Evolutionary conservation across 1,284 basidiomycete species (phyloP).

Genomic region (Pascua guehoae): DNA sequence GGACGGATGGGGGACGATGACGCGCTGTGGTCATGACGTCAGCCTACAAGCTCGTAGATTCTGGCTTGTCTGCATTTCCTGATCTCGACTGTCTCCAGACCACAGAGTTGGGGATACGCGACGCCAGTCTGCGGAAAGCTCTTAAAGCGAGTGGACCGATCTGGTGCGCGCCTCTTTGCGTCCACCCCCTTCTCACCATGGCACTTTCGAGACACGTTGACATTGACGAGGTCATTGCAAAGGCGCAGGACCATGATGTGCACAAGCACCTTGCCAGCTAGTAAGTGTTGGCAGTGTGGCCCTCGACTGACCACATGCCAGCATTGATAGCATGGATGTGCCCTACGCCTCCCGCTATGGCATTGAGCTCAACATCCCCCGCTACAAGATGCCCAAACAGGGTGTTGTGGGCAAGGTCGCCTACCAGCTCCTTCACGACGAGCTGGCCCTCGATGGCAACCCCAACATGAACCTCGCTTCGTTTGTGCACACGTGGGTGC

Average conservation of each 20-base stretch:
- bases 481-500: constrained; percentile 68
- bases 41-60: too few species aligned
- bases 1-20: too few species aligned
- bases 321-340: constrained; percentile 33
- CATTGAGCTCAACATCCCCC: constrained; percentile 41
- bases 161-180: too few species aligned
- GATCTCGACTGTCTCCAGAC: too few species aligned
- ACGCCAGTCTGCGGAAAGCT: too few species aligned
- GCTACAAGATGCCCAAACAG: constrained; percentile 47
- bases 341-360: constrained; percentile 44
- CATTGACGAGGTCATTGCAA: background rate
- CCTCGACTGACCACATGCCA: constrained; percentile 4
- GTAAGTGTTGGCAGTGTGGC: background rate
- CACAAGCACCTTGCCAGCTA: too few species aligned
- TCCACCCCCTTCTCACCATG: too few species aligned
- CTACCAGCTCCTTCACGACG: constrained; percentile 80
- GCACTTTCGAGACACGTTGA: background rate
- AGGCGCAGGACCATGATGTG: background rate
- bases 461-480: constrained; percentile 74
- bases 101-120: too few species aligned
- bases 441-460: constrained; percentile 74
- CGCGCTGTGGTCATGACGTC: too few species aligned
- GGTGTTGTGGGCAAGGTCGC: constrained; percentile 52
- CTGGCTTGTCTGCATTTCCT: too few species aligned
- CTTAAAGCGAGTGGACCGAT: too few species aligned